A percentile compares a stretch with the other conserved stretches of the same genome.
phyloP scores from a whole-genome alignment of 306 rosid species.

The Arachis hypogaea region DNA sequence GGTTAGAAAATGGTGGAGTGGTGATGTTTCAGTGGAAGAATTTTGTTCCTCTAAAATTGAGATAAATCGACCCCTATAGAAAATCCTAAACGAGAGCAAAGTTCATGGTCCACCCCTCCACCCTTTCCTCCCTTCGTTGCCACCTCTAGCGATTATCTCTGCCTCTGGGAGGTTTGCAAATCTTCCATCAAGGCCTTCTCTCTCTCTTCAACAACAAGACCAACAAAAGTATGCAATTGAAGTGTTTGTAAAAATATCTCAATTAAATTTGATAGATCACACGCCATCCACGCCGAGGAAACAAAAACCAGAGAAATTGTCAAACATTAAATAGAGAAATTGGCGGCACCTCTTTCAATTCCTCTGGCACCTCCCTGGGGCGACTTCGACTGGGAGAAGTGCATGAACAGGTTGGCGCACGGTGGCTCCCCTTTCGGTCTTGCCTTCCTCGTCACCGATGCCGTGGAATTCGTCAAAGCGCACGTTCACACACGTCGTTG shows the following conservation, averaged over 20 bases:
- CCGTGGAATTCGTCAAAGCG: conserved; percentile 78
- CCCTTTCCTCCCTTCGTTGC: no score
- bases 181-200: no score
- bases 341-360: neutral
- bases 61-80: no score
- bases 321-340: conserved; percentile 62
- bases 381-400: conserved; percentile 51
- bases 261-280: conserved; percentile 58
- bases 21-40: no score
- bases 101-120: no score
- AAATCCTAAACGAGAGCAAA: no score
- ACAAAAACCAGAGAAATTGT: conserved; percentile 65
- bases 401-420: conserved; percentile 45
- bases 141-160: no score
- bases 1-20: no score
- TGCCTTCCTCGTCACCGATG: conserved; percentile 78
- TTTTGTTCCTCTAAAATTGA: no score
- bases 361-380: conserved; percentile 62
- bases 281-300: conserved; percentile 82
- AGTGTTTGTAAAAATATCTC: conserved; percentile 50
- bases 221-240: neutral
- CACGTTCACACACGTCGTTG: conserved; percentile 82
- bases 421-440: conserved; percentile 42
- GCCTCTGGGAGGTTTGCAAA: no score
- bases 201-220: no score